These are phyloP conservation scores for Globisporangium takayamanum DNA, from an alignment of 352 stramenopile genomes.

Conservation along the genomic window DNA sequence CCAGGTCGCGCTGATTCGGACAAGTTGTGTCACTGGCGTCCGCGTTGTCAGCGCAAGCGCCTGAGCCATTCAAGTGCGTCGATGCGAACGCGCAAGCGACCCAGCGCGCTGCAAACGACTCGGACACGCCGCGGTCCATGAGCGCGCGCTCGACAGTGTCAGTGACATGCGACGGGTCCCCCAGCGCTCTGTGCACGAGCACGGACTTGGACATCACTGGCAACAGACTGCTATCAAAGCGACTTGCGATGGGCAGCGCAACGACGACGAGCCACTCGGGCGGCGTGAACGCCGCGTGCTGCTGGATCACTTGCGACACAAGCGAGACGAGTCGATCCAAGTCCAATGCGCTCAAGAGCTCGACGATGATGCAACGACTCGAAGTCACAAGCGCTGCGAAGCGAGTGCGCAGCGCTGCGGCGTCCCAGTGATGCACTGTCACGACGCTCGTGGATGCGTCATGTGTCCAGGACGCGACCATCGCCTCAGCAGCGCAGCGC, in stretches of 20 bases:
- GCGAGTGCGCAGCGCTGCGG: constrained; percentile 8
- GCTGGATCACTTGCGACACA: constrained; percentile 43
- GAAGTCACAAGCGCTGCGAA: constrained; percentile 19
- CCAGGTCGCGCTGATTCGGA: not conserved
- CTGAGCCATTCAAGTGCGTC: not conserved
- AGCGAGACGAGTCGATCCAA: constrained; percentile 29
- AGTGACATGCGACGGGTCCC: not conserved
- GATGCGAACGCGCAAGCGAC: constrained; percentile 4
- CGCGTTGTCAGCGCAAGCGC: too few species aligned
- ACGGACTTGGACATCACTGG: constrained; percentile 17
- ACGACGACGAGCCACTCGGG: constrained; percentile 45
- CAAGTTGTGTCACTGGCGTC: not conserved
- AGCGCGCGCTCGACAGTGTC: constrained; percentile 3
- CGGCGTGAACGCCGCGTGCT: constrained; percentile 39
- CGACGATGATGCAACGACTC: constrained; percentile 35
- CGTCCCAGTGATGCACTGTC: constrained; percentile 8
- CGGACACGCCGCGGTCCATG: constrained; percentile 15
- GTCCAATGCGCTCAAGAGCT: constrained; percentile 23
- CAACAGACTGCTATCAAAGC: constrained; percentile 25
- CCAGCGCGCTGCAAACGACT: constrained; percentile 12
- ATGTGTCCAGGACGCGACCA: constrained; percentile 6
- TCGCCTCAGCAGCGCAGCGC: not conserved
- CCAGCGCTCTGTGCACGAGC: constrained; percentile 6
- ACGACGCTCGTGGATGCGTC: constrained; percentile 1
- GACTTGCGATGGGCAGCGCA: constrained; percentile 22